Evolutionary conservation across 1,284 basidiomycete genomes (phyloP), one percentile per base, ranked within the genome.

Genomic region (Marasmius sp.): DNA sequence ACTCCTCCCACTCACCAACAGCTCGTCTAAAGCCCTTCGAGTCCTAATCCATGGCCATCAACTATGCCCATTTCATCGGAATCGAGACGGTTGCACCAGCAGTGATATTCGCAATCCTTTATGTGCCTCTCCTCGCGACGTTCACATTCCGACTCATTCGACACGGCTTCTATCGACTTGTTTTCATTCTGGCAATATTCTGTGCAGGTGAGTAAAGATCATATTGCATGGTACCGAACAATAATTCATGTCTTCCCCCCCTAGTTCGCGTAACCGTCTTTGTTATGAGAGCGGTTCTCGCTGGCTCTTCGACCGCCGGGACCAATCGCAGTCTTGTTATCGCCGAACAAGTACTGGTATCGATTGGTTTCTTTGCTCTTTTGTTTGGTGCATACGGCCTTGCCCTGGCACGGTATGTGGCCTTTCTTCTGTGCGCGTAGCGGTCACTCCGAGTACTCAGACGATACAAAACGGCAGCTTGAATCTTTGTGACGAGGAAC

Each of bases 21-120:
- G 5, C 27, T 27, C 27, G 27, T 27, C 5, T 5, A 27, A 27
- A 27, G 27, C 27, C 11, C 20, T n/a, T 27, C 39, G 16, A 18
- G 12, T 37, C n/a, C 18, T 55, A 1, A 38, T 9, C 7, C 57
- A 57, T 56, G 67, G 18, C 56, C 22, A 37, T 14, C 9, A 58
- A 77, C 69, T 77, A 68, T 59, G 74, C 77, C 16, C 59, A 69
- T 22, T 59, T 50, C 33, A 66, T 61, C 61, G 79, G 75, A 57
- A 75, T 77, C 43, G 60, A 77, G 59, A 77, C 75, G 60, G 65
- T 78, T 54, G 70, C 73, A 53, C 75, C 69, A 60, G 74, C 79
- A 33, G 70, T 73, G 47, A 62, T 79, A 58, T 77, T 79, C 67
- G 71, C 76, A 20, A 45, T 72, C 11, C 58, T 73, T 20, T 79